phyloP scores from a whole-genome alignment of 495 filamentous ascomycete genomes.

The Chaetomium fimeti region DNA sequence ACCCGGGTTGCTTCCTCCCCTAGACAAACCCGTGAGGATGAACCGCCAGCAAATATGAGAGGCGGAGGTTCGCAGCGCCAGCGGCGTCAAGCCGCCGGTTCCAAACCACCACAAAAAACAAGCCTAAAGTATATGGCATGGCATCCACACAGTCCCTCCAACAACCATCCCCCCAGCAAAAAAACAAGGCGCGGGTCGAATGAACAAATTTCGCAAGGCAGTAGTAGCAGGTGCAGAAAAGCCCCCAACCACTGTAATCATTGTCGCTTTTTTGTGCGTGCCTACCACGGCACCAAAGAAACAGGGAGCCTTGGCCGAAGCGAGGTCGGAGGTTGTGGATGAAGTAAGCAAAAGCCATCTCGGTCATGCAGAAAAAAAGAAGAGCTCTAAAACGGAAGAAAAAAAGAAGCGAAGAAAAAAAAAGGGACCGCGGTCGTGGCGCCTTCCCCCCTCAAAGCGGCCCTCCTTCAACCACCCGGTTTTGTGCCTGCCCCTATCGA shows the following conservation, averaged over 20 bases:
- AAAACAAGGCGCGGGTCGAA: constrained; percentile 14
- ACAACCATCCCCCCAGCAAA: constrained; percentile 16
- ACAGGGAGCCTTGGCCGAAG: constrained; percentile 34
- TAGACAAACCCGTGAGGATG: background rate
- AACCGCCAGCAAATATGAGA: background rate
- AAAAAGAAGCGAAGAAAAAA: constrained; percentile 21
- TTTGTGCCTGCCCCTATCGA: constrained; percentile 21
- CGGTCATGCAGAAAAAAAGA: constrained; percentile 49
- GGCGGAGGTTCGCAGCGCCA: background rate
- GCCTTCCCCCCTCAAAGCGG: constrained; percentile 27
- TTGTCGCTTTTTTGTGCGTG: constrained; percentile 32
- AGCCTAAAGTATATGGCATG: constrained; percentile 8
- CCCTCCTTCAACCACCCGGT: constrained; percentile 31
- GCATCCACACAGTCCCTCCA: constrained; percentile 16
- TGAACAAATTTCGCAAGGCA: constrained; percentile 35
- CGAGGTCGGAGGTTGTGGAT: constrained; percentile 22
- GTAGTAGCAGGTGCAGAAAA: constrained; percentile 29
- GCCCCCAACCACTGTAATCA: constrained; percentile 11
- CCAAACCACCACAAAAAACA: constrained; percentile 5
- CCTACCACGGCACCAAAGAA: constrained; percentile 42
- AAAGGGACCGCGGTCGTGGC: constrained; percentile 32
- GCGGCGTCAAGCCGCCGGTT: background rate
- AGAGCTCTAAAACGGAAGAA: constrained; percentile 35
- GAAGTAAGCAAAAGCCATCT: constrained; percentile 43
- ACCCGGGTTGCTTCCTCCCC: background rate